These are phyloP conservation scores for Trametes cinnabarina DNA, from an alignment of 768 basidiomycete species.

Conservation along the genomic window DNA sequence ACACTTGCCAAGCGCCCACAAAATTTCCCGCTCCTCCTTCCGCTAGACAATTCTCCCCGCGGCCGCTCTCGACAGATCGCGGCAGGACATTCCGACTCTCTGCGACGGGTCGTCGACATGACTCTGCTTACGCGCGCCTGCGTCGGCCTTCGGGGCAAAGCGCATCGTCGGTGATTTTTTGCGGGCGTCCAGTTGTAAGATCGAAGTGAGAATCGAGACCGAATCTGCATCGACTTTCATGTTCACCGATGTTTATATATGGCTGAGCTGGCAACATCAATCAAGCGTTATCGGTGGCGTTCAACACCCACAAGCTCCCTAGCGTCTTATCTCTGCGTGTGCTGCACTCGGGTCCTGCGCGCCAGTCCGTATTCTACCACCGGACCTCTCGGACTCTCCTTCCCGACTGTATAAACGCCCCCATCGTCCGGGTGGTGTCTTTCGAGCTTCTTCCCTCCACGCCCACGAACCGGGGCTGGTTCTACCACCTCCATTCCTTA, in stretches of 20 bases:
- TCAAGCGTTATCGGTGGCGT: slow-evolving; percentile 10
- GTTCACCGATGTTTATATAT: neutral
- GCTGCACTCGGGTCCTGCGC: neutral
- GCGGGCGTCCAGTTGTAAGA: too few species aligned
- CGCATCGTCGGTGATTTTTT: too few species aligned
- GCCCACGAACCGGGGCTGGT: slow-evolving; percentile 5
- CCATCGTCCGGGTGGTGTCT: neutral
- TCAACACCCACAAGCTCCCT: slow-evolving; percentile 11
- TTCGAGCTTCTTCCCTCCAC: slow-evolving; percentile 11
- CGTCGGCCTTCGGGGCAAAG: too few species aligned
- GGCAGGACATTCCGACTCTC: too few species aligned
- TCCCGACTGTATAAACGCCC: slow-evolving; percentile 11
- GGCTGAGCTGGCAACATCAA: neutral
- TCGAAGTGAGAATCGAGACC: neutral
- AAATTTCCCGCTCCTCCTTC: too few species aligned
- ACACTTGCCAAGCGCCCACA: too few species aligned
- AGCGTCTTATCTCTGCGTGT: slow-evolving; percentile 8
- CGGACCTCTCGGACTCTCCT: neutral
- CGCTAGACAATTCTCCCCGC: too few species aligned
- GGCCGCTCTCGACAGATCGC: too few species aligned
- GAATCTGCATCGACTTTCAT: neutral
- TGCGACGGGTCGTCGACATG: too few species aligned
- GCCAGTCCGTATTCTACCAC: neutral
- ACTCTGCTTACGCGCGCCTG: too few species aligned
- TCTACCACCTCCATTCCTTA: slow-evolving; percentile 15